Percentiles rank a stretch among this genome's conserved stretches.
phyloP scores from a whole-genome alignment of 169 alveolate species.

The Cryptosporidium muris region DNA sequence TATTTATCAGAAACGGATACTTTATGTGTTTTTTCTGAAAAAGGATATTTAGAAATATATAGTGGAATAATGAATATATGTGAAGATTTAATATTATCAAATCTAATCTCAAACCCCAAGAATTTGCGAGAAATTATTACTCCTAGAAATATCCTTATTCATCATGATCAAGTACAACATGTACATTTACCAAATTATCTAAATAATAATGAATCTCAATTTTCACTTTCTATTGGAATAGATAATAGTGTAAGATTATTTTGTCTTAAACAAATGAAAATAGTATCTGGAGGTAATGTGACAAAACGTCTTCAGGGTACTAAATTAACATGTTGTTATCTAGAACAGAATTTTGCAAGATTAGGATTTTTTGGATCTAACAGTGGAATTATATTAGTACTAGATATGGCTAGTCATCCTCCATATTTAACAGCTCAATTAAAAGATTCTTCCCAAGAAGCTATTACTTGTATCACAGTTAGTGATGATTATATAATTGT shows the following conservation, averaged over 20 bases:
- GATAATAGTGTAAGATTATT: slow-evolving; percentile 56
- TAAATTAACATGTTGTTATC: slow-evolving; percentile 19
- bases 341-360: slow-evolving; percentile 39
- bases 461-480: slow-evolving; percentile 28
- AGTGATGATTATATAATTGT: slow-evolving; percentile 10
- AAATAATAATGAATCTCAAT: slow-evolving; percentile 16
- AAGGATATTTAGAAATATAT: slow-evolving; percentile 29
- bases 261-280: slow-evolving; percentile 54
- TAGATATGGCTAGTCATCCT: slow-evolving; percentile 68
- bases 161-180: slow-evolving; percentile 6
- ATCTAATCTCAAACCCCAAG: not conserved
- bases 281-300: slow-evolving; percentile 63
- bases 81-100: slow-evolving; percentile 3
- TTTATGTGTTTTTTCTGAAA: slow-evolving; percentile 23
- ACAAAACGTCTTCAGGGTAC: slow-evolving; percentile 47
- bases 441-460: slow-evolving; percentile 11
- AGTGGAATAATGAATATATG: not conserved
- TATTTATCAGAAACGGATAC: slow-evolving; percentile 7
- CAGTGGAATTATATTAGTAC: slow-evolving; percentile 30
- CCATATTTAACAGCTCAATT: slow-evolving; percentile 40
- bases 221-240: slow-evolving; percentile 59
- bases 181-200: slow-evolving; percentile 21
- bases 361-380: slow-evolving; percentile 60
- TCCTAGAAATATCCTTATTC: slow-evolving; percentile 33
- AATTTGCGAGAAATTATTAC: slow-evolving; percentile 5